These are phyloP conservation scores for Cyberlindnera mrakii DNA, from an alignment of 805 yeast species.

Conservation along the genomic window DNA sequence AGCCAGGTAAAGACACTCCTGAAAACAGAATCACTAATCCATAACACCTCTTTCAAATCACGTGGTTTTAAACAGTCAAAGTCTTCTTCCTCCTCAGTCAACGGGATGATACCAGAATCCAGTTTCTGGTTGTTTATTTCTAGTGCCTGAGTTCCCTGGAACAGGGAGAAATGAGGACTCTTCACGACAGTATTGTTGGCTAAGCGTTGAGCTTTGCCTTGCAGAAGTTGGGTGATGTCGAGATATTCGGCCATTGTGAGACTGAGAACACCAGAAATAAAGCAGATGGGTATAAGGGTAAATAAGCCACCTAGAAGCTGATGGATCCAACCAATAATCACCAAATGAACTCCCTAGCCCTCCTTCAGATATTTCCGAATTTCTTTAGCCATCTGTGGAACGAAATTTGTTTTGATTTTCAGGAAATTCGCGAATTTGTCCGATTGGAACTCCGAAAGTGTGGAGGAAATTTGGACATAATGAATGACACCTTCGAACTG, in stretches of 20 bases:
- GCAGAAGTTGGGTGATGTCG: slow-evolving; percentile 55
- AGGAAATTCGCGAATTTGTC: too few relatives aligned
- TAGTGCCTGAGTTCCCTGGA: slow-evolving; percentile 84
- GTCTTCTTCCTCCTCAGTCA: slow-evolving; percentile 36
- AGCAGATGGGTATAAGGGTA: too few relatives aligned
- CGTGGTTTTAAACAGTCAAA: slow-evolving; percentile 40
- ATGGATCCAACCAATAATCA: too few relatives aligned
- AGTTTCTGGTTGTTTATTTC: slow-evolving; percentile 67
- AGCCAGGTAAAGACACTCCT: slow-evolving; percentile 67
- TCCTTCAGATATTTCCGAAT: too few relatives aligned
- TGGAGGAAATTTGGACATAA: too few relatives aligned
- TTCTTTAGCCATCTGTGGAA: too few relatives aligned
- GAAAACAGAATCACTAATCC: slow-evolving; percentile 48
- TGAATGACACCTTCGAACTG: too few relatives aligned
- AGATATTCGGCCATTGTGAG: background rate
- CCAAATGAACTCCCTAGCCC: too few relatives aligned
- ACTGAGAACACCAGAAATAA: too few relatives aligned
- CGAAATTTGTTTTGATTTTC: too few relatives aligned
- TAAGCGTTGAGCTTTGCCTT: slow-evolving; percentile 32
- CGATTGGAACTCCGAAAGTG: too few relatives aligned
- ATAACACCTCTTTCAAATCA: slow-evolving; percentile 36
- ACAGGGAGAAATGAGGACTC: slow-evolving; percentile 53
- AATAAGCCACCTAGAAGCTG: too few relatives aligned
- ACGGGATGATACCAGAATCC: slow-evolving; percentile 68
- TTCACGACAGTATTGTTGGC: slow-evolving; percentile 52